A percentile compares a stretch with the other conserved stretches of the same genome.
phyloP scores from a whole-genome alignment of 176 grass and related monocot species.

The Phoenix roebelenii region DNA sequence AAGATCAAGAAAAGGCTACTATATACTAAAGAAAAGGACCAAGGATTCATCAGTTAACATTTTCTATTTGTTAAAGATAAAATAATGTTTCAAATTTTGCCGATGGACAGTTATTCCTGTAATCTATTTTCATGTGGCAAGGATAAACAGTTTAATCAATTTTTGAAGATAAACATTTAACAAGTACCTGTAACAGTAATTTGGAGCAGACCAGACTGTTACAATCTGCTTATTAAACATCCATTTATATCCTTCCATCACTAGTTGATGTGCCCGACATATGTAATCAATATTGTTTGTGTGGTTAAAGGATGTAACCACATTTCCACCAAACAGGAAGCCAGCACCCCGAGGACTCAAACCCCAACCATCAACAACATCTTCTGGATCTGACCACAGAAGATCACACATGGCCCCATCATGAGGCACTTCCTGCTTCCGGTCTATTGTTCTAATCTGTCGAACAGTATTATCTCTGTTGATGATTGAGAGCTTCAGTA shows the following conservation, averaged over 20 bases:
- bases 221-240: conserved; percentile 98
- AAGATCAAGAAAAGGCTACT: too few relatives aligned
- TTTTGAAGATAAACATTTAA: conserved; percentile 1
- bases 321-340: conserved; percentile 85
- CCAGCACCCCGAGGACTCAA: conserved; percentile 95
- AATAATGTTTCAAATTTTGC: too few relatives aligned
- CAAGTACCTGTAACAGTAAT: conserved; percentile 97
- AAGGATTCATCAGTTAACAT: too few relatives aligned
- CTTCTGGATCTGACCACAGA: conserved; percentile 98
- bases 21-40: too few relatives aligned
- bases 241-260: conserved; percentile 99
- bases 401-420: conserved; percentile 99
- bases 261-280: conserved; percentile 94
- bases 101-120: too few relatives aligned
- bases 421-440: conserved; percentile 98
- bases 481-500: too few relatives aligned
- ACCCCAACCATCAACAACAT: conserved; percentile 89
- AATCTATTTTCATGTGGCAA: too few relatives aligned
- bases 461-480: neutral
- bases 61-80: too few relatives aligned
- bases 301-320: conserved; percentile 84
- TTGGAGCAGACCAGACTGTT: conserved; percentile 98
- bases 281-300: conserved; percentile 96
- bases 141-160: neutral
- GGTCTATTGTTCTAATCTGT: conserved; percentile 95